A percentile compares a stretch with the other conserved stretches of the same genome.
phyloP scores from a whole-genome alignment of 2,329 filamentous ascomycete genomes.

The Ceratocystis huliohia region DNA sequence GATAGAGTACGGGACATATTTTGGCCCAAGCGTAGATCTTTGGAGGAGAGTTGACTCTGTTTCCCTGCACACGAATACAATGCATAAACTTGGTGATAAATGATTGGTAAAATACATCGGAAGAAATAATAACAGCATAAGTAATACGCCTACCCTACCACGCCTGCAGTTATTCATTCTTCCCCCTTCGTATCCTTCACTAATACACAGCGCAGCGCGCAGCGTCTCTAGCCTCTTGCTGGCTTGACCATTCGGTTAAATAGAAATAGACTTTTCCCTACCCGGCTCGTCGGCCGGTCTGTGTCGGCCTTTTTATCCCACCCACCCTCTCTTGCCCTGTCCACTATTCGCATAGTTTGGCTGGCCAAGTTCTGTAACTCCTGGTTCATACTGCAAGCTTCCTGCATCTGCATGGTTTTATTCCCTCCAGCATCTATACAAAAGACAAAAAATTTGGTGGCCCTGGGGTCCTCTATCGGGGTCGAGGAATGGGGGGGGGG shows the following conservation, averaged over 20 bases:
- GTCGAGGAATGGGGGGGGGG: background rate
- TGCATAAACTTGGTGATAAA: background rate
- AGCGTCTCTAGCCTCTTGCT: background rate
- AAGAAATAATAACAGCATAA: background rate
- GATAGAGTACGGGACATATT: background rate
- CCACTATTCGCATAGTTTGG: too few relatives aligned
- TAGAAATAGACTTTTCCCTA: constrained; percentile 10
- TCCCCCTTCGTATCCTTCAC: background rate
- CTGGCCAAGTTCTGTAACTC: background rate
- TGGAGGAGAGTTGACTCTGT: constrained; percentile 1
- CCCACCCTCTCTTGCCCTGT: background rate
- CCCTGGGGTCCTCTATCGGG: background rate
- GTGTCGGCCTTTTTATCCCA: constrained; percentile 7
- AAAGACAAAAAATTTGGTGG: background rate
- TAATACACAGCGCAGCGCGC: background rate
- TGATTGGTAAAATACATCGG: background rate
- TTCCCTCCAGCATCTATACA: background rate
- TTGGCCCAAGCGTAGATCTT: constrained; percentile 1
- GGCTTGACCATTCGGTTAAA: constrained; percentile 9
- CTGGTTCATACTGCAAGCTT: too few relatives aligned
- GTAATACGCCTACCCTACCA: background rate
- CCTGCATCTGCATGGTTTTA: background rate
- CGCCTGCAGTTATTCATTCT: background rate
- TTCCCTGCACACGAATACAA: background rate
- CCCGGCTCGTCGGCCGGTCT: background rate